Conservation (phyloP, 129 eudicot species). For the Solidago caesia region DNA sequence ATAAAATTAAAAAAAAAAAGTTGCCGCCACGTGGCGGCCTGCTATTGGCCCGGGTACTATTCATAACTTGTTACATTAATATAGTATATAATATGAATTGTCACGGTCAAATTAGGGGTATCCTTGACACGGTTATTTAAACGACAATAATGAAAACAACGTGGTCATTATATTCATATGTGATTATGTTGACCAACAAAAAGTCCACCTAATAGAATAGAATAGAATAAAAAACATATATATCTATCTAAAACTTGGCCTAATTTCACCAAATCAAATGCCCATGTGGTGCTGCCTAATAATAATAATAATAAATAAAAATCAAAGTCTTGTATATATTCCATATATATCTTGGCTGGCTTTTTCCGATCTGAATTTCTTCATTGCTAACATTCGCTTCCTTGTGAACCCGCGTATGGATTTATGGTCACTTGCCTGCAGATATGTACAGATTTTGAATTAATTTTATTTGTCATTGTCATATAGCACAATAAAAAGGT, state of each 20-base stretch:
- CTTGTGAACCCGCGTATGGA: slow-evolving; percentile 41
- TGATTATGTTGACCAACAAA: no score
- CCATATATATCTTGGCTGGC: slow-evolving; percentile 3
- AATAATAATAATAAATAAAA: no score
- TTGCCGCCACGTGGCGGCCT: no score
- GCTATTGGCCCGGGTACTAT: no score
- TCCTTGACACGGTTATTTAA: neutral
- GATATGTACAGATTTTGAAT: neutral
- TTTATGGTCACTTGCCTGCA: slow-evolving; percentile 32
- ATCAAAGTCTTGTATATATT: slow-evolving; percentile 17
- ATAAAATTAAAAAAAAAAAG: no score
- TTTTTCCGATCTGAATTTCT: neutral
- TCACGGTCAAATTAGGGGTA: slow-evolving; percentile 20
- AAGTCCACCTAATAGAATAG: no score
- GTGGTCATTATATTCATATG: neutral
- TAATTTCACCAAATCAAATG: no score
- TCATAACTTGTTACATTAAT: no score
- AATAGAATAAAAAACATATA: no score
- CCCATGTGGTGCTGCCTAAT: no score
- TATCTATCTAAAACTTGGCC: no score
- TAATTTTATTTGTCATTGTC: neutral
- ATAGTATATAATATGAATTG: neutral
- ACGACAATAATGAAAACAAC: slow-evolving; percentile 14
- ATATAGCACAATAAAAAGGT: neutral
- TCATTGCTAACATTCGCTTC: slow-evolving; percentile 25